Conservation (phyloP, 2,329 filamentous ascomycete species). For the Fusarium chlamydosporum region DNA sequence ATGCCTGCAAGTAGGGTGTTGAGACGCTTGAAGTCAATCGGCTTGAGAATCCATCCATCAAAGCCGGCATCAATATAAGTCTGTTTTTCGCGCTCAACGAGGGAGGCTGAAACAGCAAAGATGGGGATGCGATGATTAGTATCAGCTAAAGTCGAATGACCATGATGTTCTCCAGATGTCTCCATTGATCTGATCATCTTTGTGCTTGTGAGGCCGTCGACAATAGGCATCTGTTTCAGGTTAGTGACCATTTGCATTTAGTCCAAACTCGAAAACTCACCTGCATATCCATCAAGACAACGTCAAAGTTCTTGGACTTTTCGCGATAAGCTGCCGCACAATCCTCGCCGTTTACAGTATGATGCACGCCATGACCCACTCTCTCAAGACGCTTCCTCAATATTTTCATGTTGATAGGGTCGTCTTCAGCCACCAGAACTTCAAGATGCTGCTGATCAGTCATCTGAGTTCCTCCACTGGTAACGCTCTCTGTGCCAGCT, state of each 20-base stretch:
- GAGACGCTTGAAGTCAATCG: constrained; percentile 84
- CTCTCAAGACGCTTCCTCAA: constrained; percentile 85
- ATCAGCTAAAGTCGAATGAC: constrained; percentile 70
- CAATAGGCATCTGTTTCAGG: constrained; percentile 84
- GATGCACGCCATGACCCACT: constrained; percentile 76
- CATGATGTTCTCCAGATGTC: constrained; percentile 61
- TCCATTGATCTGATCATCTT: constrained; percentile 86
- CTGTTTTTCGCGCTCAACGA: constrained; percentile 77
- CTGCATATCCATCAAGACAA: constrained; percentile 94
- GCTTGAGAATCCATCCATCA: constrained; percentile 92
- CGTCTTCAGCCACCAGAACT: constrained; percentile 87
- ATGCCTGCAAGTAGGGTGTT: constrained; percentile 79
- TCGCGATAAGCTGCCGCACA: constrained; percentile 80
- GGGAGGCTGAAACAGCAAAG: constrained; percentile 87
- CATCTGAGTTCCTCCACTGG: constrained; percentile 40
- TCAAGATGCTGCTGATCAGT: constrained; percentile 59
- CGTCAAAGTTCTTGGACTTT: constrained; percentile 75
- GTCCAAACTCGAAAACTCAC: constrained; percentile 62
- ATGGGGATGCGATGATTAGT: constrained; percentile 80
- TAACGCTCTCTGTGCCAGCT: constrained; percentile 45
- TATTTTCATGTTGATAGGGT: constrained; percentile 88
- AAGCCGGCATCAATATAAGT: constrained; percentile 84
- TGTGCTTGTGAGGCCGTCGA: constrained; percentile 84
- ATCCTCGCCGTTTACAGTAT: constrained; percentile 87
- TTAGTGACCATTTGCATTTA: constrained; percentile 2